Base-by-base conservation (phyloP, 331 rosid species). In the Erythrophleum ivorense region DNA sequence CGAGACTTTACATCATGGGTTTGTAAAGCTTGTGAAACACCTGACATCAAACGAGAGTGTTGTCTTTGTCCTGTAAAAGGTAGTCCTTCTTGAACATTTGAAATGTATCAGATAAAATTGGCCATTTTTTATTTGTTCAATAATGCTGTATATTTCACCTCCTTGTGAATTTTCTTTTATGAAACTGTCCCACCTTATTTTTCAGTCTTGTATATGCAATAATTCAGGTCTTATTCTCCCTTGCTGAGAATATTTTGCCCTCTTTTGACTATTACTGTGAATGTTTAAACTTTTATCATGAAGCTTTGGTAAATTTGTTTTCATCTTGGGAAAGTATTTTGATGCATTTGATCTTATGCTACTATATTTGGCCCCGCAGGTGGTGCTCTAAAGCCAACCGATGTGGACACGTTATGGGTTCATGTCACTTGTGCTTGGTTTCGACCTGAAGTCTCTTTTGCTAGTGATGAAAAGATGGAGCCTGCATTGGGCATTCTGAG, bases 341-440 rank as follows among this genome's bases (percentile, higher is more conserved):
- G 55, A 43, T 68, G 62, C 72, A 72, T 81, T 65, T 79, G 40
- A 73, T 78, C 69, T 78, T 68, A 71, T 81, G 38, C 64, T 82
- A 70, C 62, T 65, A 78, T 66, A 71, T 83, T 71, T 76, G 60
- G 9, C 48, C 50, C 76, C 65, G 19, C 85, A 96, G 99, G 99
- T 29, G 99, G 99, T 85, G 99, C 99, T 59, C 79, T 96, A 82
- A 96, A 96, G 89, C 99, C 99, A 36, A 94, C 99, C 1, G 99
- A 96, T 89, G 87, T 94, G 63, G 94, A 91, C 84, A 84, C 97
- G 48, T 85, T 96, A 84, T 96, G 99, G 99, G 98, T 96, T 63
- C 99, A 96, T 85, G 94, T 96, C 66, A 96, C 99, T 6, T 96
- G 99, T 78, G 99, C 99, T 88, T 96, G 99, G 99, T 96, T 96